Conservation (phyloP, 2,329 filamentous ascomycete genomes). For the Amphichorda felina region DNA sequence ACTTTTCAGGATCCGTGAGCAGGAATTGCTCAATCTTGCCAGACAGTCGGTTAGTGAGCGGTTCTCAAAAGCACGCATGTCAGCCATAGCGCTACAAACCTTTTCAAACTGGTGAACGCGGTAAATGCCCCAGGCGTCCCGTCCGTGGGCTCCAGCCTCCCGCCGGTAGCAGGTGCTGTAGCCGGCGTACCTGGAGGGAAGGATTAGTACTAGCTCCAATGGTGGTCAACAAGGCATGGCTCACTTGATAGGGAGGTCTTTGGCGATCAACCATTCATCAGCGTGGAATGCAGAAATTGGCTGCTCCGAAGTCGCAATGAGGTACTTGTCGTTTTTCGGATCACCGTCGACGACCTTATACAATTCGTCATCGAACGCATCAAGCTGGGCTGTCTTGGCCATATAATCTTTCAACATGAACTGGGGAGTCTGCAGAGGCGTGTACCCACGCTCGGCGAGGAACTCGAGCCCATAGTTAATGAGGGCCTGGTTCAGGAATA, state of each 20-base stretch:
- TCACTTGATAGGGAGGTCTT: constrained; percentile 78
- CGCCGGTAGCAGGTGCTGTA: constrained; percentile 94
- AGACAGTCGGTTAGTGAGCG: neutral
- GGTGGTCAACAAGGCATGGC: constrained; percentile 3
- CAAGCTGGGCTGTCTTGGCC: constrained; percentile 95
- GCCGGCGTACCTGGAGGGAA: constrained; percentile 74
- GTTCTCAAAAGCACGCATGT: constrained; percentile 3
- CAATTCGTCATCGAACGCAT: constrained; percentile 94
- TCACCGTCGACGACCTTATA: constrained; percentile 82
- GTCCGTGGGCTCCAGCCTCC: constrained; percentile 76
- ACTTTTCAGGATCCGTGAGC: constrained; percentile 75
- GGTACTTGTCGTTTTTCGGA: constrained; percentile 75
- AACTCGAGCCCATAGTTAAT: constrained; percentile 94
- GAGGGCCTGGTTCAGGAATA: constrained; percentile 84
- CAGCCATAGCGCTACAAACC: constrained; percentile 23
- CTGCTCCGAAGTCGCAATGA: constrained; percentile 78
- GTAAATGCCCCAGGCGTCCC: constrained; percentile 97
- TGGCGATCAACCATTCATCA: constrained; percentile 80
- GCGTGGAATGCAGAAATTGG: constrained; percentile 88
- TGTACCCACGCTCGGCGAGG: constrained; percentile 70
- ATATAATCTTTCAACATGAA: constrained; percentile 95
- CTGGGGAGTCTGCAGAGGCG: constrained; percentile 73
- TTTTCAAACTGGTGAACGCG: constrained; percentile 98
- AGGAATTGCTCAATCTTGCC: constrained; percentile 70
- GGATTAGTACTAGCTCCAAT: too few relatives aligned